phyloP scores from a whole-genome alignment of 352 stramenopile species.

The Globisporangium irregulare region DNA sequence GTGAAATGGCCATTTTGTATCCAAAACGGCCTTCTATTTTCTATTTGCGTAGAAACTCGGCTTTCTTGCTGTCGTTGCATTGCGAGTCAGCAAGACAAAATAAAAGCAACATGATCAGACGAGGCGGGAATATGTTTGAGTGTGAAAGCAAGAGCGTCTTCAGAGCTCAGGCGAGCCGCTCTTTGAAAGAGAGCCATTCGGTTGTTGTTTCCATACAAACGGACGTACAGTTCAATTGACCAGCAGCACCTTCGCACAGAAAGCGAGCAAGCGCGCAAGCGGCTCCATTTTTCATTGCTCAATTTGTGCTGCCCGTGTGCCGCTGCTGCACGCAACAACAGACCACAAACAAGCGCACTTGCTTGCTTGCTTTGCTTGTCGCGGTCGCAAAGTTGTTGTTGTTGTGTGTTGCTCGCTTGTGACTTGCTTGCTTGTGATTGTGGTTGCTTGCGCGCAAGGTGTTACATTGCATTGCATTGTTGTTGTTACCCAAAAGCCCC shows the following conservation, averaged over 20 bases:
- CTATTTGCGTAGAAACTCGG: conserved; percentile 6
- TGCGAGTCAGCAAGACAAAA: not conserved
- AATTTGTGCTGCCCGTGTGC: conserved; percentile 2
- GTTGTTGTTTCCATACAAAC: conserved; percentile 3
- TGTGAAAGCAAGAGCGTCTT: not conserved
- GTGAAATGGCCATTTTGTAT: no score
- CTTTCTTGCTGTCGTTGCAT: not conserved
- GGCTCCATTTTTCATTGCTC: not conserved
- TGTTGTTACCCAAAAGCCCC: not conserved
- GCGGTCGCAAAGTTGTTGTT: not conserved
- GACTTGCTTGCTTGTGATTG: not conserved
- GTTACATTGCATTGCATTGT: conserved; percentile 4
- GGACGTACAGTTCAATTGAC: conserved; percentile 4
- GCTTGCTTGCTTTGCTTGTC: not conserved
- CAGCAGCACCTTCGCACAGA: not conserved
- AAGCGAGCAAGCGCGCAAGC: not conserved
- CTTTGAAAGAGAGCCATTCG: not conserved
- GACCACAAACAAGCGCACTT: not conserved
- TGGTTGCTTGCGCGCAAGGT: not conserved
- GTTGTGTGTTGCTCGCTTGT: not conserved
- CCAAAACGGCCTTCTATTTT: not conserved
- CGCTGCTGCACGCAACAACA: not conserved
- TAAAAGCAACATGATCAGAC: conserved; percentile 1
- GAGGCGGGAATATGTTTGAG: not conserved
- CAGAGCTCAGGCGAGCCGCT: not conserved